These are phyloP conservation scores for Striga asiatica DNA, from an alignment of 257 asterid species.

Conservation along the genomic window DNA sequence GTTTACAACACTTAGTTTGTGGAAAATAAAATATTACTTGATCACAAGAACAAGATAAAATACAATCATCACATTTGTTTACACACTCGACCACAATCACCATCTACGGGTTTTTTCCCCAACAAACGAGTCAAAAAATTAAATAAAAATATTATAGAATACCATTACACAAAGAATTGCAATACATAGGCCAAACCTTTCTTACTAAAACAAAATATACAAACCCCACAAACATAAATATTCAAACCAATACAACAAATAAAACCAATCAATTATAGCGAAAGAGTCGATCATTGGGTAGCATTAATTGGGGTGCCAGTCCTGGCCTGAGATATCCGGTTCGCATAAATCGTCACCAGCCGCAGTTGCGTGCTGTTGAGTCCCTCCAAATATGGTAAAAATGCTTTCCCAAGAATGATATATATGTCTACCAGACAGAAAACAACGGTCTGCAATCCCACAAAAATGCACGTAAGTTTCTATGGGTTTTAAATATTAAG, in stretches of 20 bases:
- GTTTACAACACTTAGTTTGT: too few species aligned
- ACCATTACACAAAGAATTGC: too few species aligned
- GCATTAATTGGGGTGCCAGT: slow-evolving; percentile 52
- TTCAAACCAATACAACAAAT: too few species aligned
- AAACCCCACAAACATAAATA: slow-evolving; percentile 17
- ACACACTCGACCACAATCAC: neutral
- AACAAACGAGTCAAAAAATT: neutral
- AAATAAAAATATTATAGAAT: neutral
- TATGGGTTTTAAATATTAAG: neutral
- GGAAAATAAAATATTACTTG: too few species aligned
- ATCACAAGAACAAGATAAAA: neutral
- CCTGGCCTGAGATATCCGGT: slow-evolving; percentile 69
- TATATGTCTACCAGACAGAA: slow-evolving; percentile 69
- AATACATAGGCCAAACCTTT: neutral
- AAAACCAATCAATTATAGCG: slow-evolving; percentile 2
- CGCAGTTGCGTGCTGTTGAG: slow-evolving; percentile 57
- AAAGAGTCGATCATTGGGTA: slow-evolving; percentile 18
- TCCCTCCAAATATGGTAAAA: slow-evolving; percentile 61
- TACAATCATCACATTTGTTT: neutral
- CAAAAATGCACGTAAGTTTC: slow-evolving; percentile 6
- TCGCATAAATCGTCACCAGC: slow-evolving; percentile 58
- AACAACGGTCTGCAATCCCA: slow-evolving; percentile 52
- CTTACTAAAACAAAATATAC: slow-evolving; percentile 15
- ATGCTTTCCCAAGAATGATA: slow-evolving; percentile 61
- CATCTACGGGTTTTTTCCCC: neutral